Evolutionary conservation across 148 eudicot genomes (phyloP).

Genomic region (Vaccinium darrowii): DNA sequence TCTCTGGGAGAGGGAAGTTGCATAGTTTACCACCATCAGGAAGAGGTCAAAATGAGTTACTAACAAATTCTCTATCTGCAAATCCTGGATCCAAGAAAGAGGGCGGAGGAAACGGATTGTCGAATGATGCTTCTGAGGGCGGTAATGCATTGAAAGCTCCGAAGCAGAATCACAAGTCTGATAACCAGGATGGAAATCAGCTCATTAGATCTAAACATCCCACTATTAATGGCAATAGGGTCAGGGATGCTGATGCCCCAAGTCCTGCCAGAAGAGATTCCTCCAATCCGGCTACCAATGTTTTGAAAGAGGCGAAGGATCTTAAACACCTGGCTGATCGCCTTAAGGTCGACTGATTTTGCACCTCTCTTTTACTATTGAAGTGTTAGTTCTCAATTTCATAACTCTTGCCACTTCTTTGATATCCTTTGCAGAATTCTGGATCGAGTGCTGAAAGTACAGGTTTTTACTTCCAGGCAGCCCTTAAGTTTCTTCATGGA

Average conservation of each 20-base stretch:
- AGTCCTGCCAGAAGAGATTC: constrained; percentile 75
- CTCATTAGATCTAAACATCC: constrained; percentile 37
- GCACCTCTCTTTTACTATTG: constrained; percentile 9
- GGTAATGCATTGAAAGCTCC: constrained; percentile 41
- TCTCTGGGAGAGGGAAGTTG: constrained; percentile 47
- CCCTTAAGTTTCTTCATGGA: constrained; percentile 87
- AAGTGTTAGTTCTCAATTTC: background rate
- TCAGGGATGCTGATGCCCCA: constrained; percentile 56
- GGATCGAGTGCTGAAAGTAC: constrained; percentile 63
- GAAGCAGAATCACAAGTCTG: constrained; percentile 39
- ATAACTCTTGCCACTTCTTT: constrained; percentile 13
- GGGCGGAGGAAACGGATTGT: constrained; percentile 30
- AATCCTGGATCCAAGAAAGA: constrained; percentile 33
- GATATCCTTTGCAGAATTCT: constrained; percentile 48
- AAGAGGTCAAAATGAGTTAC: constrained; percentile 39
- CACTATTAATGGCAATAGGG: constrained; percentile 51
- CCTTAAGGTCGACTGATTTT: constrained; percentile 51
- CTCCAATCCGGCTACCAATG: constrained; percentile 61
- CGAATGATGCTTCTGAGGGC: constrained; percentile 32
- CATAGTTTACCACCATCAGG: constrained; percentile 47
- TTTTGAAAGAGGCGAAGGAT: constrained; percentile 78
- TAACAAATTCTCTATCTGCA: constrained; percentile 18
- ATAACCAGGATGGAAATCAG: constrained; percentile 41
- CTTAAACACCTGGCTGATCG: constrained; percentile 98
- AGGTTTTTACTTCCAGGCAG: constrained; percentile 77